phyloP scores from a whole-genome alignment of 495 filamentous ascomycete genomes.

The Paragyromitra xinjiangensis region DNA sequence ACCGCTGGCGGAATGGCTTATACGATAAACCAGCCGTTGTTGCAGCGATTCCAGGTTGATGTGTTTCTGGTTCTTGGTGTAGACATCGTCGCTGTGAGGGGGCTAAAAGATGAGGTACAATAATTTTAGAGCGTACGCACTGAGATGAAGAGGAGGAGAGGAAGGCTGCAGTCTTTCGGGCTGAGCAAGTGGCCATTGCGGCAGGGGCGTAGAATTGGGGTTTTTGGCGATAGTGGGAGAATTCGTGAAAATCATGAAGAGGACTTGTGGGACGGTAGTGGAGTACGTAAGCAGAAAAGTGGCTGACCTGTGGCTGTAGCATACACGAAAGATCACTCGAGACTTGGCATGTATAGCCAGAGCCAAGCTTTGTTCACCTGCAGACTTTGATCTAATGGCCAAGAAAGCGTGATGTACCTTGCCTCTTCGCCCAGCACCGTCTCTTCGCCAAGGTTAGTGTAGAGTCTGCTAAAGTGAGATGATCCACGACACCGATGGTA shows the following conservation, averaged over 20 bases:
- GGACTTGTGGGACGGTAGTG: conserved; percentile 25
- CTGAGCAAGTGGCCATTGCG: conserved; percentile 24
- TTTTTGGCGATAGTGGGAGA: conserved; percentile 3
- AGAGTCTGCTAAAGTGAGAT: no score
- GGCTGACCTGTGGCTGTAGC: not conserved
- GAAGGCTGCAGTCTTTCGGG: conserved; percentile 20
- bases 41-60: not conserved
- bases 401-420: no score
- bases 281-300: conserved; percentile 31
- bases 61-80: conserved; percentile 29
- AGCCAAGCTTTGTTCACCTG: not conserved
- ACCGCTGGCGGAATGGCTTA: not conserved
- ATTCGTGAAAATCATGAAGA: conserved; percentile 33
- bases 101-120: conserved; percentile 10
- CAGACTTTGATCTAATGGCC: no score
- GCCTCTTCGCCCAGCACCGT: no score
- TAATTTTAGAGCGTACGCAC: conserved; percentile 8
- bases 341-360: conserved; percentile 7
- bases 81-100: conserved; percentile 37
- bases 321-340: conserved; percentile 10
- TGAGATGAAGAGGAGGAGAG: conserved; percentile 8
- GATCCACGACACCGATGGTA: no score
- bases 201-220: not conserved
- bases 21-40: conserved; percentile 4
- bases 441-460: no score